These are phyloP conservation scores for Rhizopus microsporus DNA, from an alignment of 371 early-diverging fungal species.

Conservation along the genomic window DNA sequence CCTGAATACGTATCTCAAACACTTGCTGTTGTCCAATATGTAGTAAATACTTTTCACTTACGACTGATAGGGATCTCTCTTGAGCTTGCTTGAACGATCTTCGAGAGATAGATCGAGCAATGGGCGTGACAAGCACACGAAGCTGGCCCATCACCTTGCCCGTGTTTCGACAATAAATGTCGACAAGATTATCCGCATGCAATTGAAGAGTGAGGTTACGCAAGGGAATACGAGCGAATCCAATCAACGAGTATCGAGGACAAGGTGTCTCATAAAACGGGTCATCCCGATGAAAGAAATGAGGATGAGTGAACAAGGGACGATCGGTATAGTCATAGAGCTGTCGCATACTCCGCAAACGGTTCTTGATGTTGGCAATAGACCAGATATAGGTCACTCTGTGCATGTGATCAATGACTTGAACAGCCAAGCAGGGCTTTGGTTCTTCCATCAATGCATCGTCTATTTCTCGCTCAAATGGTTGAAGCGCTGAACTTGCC, in stretches of 20 bases:
- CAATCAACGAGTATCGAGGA: constrained; percentile 64
- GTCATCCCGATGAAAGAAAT: constrained; percentile 54
- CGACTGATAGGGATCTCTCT: constrained; percentile 3
- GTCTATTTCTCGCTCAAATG: constrained; percentile 48
- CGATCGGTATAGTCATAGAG: constrained; percentile 69
- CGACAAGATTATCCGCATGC: constrained; percentile 54
- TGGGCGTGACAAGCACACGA: constrained; percentile 47
- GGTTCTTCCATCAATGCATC: constrained; percentile 38
- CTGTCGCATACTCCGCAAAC: constrained; percentile 72
- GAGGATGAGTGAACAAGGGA: constrained; percentile 58
- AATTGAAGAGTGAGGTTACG: constrained; percentile 51
- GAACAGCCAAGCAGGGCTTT: constrained; percentile 63
- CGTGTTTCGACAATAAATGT: constrained; percentile 60
- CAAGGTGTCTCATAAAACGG: constrained; percentile 65
- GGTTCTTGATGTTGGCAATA: constrained; percentile 57
- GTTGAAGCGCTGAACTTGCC: constrained; percentile 33
- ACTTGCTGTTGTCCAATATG: constrained; percentile 58
- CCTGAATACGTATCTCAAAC: constrained; percentile 71
- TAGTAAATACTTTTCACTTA: constrained; percentile 23
- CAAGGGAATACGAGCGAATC: constrained; percentile 54
- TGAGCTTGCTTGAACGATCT: constrained; percentile 8
- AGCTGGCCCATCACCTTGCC: constrained; percentile 53
- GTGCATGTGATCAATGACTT: constrained; percentile 69
- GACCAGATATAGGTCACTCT: constrained; percentile 75
- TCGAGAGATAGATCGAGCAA: constrained; percentile 33